Evolutionary conservation across 2,329 filamentous ascomycete genomes (phyloP), one percentile per base, ranked within the genome.

Genomic region (Cladosporium austrohemisphaericum): DNA sequence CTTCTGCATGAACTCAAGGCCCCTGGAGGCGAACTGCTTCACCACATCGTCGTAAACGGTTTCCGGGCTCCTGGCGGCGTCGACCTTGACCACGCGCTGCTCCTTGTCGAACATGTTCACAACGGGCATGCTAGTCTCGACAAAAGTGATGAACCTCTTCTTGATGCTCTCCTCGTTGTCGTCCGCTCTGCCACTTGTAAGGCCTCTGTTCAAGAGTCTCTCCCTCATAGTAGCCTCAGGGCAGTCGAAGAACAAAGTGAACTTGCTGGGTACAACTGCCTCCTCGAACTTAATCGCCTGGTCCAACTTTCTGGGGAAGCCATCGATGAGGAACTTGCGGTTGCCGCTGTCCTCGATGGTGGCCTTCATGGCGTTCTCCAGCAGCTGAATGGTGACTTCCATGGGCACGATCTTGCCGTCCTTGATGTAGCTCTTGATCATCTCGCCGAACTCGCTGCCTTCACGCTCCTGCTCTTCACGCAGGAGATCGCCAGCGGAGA

Each of bases 351-450:
- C 71, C 49, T 76, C 65, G 45, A 95, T 80, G 10, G 80, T 77
- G 7, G 79, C 81, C 50, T 77, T 78, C 88, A 98, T 97, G 51
- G 91, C 89, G 70, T 95, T 95, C 72, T 96, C 91, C 35, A 98
- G 80, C 28, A 98, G 74, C 62, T 91, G 85, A 52, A 98, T 86
- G 4, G 93, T 98, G 43, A 97, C 90, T 70, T 97, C 92, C 88
- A 95, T 95, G n/a, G 93, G 93, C 56, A 98, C 93, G 69, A 98
- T 98, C 60, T 83, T 83, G 52, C 93, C 93, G 67, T 98, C 85
- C 65, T 86, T 88, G 77, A 98, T 98, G 75, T 93, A 91, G 60
- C 85, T 80, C 68, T 85, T 85, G 79, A 98, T 98, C 73, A 97
- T 79, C 57, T 90, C 82, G 67, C 93, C 93, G 68, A 95, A 97